Conservation (phyloP, 2,329 filamentous ascomycete species). For the Beauveria rudraprayagi region DNA sequence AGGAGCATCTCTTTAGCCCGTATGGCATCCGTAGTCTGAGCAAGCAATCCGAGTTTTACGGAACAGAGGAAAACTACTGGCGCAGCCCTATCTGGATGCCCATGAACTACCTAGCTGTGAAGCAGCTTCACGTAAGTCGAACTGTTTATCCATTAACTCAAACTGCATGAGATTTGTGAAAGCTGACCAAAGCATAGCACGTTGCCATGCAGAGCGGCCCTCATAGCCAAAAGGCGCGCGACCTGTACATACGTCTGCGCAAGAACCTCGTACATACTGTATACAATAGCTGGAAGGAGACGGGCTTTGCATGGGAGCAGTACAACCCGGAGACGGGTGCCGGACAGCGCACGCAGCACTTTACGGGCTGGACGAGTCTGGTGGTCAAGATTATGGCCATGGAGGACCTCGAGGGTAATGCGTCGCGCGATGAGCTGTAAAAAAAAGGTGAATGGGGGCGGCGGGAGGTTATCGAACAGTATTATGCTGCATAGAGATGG, state of each 20-base stretch:
- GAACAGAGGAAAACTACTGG: constrained; percentile 95
- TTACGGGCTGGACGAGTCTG: constrained; percentile 97
- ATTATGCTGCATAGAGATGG: constrained; percentile 8
- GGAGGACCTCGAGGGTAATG: constrained; percentile 53
- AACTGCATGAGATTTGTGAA: not conserved
- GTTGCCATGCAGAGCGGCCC: constrained; percentile 60
- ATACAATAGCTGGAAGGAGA: constrained; percentile 78
- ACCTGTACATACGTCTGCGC: constrained; percentile 68
- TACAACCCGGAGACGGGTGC: constrained; percentile 89
- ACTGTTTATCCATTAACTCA: not conserved
- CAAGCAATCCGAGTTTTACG: constrained; percentile 73
- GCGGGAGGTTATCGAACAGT: constrained; percentile 12
- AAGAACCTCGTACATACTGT: constrained; percentile 84
- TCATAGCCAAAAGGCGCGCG: constrained; percentile 57
- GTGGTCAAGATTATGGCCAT: constrained; percentile 97
- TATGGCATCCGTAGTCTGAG: constrained; percentile 87
- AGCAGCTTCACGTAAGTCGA: constrained; percentile 65
- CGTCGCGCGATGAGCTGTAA: constrained; percentile 41
- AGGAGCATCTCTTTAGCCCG: constrained; percentile 81
- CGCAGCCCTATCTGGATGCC: constrained; percentile 91
- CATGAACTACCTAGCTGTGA: constrained; percentile 83
- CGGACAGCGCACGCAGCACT: constrained; percentile 95
- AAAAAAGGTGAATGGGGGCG: not conserved
- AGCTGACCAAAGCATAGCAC: constrained; percentile 36
- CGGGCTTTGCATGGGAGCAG: constrained; percentile 97